A percentile compares a stretch with the other conserved stretches of the same genome.
Evolutionary conservation across 352 stramenopile genomes (phyloP).

Genomic region (Pythium chondricola): DNA sequence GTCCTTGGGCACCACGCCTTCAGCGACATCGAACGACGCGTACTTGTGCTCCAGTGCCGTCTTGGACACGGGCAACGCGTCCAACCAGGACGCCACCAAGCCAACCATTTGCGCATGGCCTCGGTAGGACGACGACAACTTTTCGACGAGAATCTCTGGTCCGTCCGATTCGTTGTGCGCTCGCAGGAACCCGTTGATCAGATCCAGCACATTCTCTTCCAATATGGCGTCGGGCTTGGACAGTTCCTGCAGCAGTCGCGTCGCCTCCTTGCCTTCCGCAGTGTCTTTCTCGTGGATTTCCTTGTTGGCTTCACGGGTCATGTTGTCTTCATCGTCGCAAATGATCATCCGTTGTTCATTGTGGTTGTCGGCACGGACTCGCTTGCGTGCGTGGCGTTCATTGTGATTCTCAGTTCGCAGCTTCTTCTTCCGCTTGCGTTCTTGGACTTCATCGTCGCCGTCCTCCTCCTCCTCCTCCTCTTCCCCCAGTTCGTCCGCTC

Average conservation of each 20-base stretch:
- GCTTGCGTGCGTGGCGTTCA: slow-evolving; percentile 27
- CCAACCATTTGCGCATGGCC: slow-evolving; percentile 85
- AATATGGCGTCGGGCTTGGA: slow-evolving; percentile 77
- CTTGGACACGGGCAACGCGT: slow-evolving; percentile 52
- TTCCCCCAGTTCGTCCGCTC: neutral
- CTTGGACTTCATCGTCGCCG: neutral
- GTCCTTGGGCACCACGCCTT: slow-evolving; percentile 52
- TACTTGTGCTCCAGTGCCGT: slow-evolving; percentile 67
- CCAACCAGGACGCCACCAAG: slow-evolving; percentile 77
- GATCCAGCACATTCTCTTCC: slow-evolving; percentile 66
- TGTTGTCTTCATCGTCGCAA: slow-evolving; percentile 69
- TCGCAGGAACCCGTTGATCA: slow-evolving; percentile 83
- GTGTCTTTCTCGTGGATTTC: slow-evolving; percentile 55
- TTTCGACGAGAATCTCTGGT: slow-evolving; percentile 80
- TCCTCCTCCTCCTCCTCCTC: slow-evolving; percentile 1
- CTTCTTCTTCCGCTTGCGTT: slow-evolving; percentile 18
- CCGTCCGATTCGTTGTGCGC: slow-evolving; percentile 74
- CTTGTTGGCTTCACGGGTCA: slow-evolving; percentile 17
- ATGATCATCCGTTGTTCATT: slow-evolving; percentile 76
- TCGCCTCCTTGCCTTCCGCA: slow-evolving; percentile 72
- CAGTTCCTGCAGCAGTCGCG: slow-evolving; percentile 55
- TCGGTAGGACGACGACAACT: slow-evolving; percentile 81
- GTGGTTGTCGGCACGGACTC: slow-evolving; percentile 31
- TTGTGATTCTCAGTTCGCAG: slow-evolving; percentile 25
- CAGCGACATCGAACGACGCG: slow-evolving; percentile 62